Evolutionary conservation across 306 rosid genomes (phyloP), one percentile per base, ranked within the genome.

Genomic region (Malus sieversii): DNA sequence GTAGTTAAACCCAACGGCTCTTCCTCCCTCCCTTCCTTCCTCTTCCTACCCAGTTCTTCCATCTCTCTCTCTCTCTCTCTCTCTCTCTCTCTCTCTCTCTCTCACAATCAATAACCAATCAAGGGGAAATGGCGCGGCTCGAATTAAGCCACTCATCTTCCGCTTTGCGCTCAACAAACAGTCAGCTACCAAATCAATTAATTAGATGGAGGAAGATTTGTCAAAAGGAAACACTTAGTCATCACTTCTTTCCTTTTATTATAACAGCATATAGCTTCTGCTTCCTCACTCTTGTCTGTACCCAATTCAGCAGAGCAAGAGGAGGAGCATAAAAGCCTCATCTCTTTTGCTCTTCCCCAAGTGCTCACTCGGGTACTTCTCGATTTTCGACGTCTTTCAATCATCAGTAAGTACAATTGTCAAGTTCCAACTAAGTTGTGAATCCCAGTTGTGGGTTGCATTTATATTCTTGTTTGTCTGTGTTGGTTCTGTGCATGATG

Each of bases 111-210:
- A 29, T 48, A 20, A 25, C 42, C 61, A 15, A 4, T 10, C 30
- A 53, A 61, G 44, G 76, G 79, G 68, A 65, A 35, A 63, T 85
- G 80, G 80, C 72, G 4, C 73, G 61, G 22, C 78, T 62, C 33
- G 65, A 9, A 75, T 67, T 51, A 40, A 76, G 73, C 65, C 42
- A 79, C 3, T 53, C 81, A 83, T 42, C 42, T 38, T 38, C 85
- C 52, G 75, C 72, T 81, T 82, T 68, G 75, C 78, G 6, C 68
- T 20, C 81, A 90, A 82, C 93, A 48, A 86, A 78, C 88, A 40
- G 85, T 90, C 96, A 86, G 71, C 83, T 69, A 83, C 82, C 86
- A 75, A 81, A 68, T 72, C 76, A 66, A 46, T 44, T 52, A 66
- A 46, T 44, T 52, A 77, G 75, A 29, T 30, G 20, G 55, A 63